Conservation (phyloP, 805 yeast genomes). For the Wickerhamiella kazuoi region DNA sequence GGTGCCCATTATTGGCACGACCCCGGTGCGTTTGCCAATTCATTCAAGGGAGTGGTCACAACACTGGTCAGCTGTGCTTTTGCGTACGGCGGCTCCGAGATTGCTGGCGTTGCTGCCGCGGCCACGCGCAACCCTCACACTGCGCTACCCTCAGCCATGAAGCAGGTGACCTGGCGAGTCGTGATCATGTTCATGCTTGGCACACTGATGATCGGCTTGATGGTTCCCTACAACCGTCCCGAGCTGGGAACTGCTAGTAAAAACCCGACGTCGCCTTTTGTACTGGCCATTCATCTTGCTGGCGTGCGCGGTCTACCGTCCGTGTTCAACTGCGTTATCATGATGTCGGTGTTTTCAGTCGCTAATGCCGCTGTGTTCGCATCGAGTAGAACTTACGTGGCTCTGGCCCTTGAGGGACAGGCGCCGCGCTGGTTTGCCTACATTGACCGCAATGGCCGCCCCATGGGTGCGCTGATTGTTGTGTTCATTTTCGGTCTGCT, state of each 20-base stretch:
- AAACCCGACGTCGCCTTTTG: slow-evolving; percentile 61
- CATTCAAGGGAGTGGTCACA: slow-evolving; percentile 45
- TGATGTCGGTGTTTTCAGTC: slow-evolving; percentile 62
- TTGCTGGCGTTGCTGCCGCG: slow-evolving; percentile 55
- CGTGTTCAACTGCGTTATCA: slow-evolving; percentile 58
- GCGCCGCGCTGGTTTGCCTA: slow-evolving; percentile 45
- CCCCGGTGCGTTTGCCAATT: slow-evolving; percentile 46
- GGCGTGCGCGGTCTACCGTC: slow-evolving; percentile 50
- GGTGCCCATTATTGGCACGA: slow-evolving; percentile 43
- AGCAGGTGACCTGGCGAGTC: slow-evolving; percentile 52
- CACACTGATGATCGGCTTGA: slow-evolving; percentile 47
- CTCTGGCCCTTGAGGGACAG: slow-evolving; percentile 45
- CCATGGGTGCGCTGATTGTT: slow-evolving; percentile 43
- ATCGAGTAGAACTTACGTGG: slow-evolving; percentile 47
- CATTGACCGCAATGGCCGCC: slow-evolving; percentile 64
- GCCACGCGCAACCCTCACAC: slow-evolving; percentile 54
- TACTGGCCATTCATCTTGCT: slow-evolving; percentile 58
- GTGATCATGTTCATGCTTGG: slow-evolving; percentile 43
- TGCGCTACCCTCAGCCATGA: slow-evolving; percentile 54
- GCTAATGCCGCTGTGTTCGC: slow-evolving; percentile 58
- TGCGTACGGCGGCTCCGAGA: slow-evolving; percentile 55
- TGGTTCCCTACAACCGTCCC: slow-evolving; percentile 44
- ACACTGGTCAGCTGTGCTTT: slow-evolving; percentile 43
- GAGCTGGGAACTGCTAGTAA: slow-evolving; percentile 29
- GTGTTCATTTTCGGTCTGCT: slow-evolving; percentile 33